A percentile compares a stretch with the other conserved stretches of the same genome.
phyloP scores from a whole-genome alignment of 163 green algal species.

The Coccomyxa subellipsoidea region DNA sequence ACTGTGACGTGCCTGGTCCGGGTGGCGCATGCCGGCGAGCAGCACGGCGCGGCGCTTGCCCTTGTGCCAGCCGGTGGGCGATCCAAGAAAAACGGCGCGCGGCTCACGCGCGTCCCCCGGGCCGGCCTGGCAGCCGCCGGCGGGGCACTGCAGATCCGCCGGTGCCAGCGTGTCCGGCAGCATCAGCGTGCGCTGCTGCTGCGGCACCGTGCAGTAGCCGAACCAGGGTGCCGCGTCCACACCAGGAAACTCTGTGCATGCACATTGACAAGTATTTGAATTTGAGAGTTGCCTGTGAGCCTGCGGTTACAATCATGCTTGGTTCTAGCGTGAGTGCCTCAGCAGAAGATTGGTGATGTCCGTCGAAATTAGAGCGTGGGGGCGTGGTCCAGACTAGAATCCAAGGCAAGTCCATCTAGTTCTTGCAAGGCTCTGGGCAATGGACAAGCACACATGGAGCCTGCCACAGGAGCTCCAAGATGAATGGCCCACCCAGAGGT shows the following conservation, averaged over 20 bases:
- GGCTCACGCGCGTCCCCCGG: not conserved
- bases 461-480: too few species aligned
- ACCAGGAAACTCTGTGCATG: not conserved
- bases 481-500: too few species aligned
- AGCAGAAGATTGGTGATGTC: too few species aligned
- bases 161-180: not conserved
- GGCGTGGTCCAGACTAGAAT: too few species aligned
- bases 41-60: not conserved
- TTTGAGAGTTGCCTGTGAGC: not conserved
- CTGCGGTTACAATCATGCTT: too few species aligned
- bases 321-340: too few species aligned
- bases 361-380: too few species aligned
- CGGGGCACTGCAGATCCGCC: conserved; percentile 2
- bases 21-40: conserved; percentile 1
- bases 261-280: not conserved
- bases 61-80: conserved; percentile 10
- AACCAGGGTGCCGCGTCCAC: conserved; percentile 15
- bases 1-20: not conserved
- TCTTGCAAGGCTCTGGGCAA: too few species aligned
- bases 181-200: conserved; percentile 8
- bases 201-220: conserved; percentile 13
- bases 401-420: too few species aligned
- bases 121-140: not conserved
- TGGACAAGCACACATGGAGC: too few species aligned
- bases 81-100: conserved; percentile 19